Percentiles rank a stretch among this genome's conserved stretches.
phyloP scores from a whole-genome alignment of 371 early-diverging fungal species.

The Rhizopus sp. region DNA sequence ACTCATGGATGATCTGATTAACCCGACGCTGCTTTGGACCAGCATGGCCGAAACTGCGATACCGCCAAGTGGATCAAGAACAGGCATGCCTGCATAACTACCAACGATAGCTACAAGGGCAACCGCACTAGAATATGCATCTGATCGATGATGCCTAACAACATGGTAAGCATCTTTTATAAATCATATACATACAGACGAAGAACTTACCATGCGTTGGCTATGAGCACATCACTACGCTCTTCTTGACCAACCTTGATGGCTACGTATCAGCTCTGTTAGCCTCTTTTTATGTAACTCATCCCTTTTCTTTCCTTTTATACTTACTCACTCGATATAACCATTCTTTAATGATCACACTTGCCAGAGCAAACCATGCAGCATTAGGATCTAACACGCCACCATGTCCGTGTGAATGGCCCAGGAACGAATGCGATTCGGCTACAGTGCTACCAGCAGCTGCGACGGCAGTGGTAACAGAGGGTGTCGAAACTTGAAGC shows the following conservation, averaged over 20 bases:
- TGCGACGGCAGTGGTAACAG: not conserved
- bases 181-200: not conserved
- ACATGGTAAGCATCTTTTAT: not conserved
- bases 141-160: constrained; percentile 70
- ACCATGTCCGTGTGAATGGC: constrained; percentile 11
- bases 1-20: constrained; percentile 43
- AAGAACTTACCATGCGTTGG: constrained; percentile 64
- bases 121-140: constrained; percentile 64
- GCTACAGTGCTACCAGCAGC: constrained; percentile 4
- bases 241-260: constrained; percentile 63
- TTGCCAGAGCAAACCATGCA: constrained; percentile 70
- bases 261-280: constrained; percentile 28
- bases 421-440: constrained; percentile 4
- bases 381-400: constrained; percentile 67
- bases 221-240: constrained; percentile 66
- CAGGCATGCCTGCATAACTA: constrained; percentile 61
- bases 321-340: constrained; percentile 61
- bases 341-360: constrained; percentile 67
- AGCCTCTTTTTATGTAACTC: not conserved
- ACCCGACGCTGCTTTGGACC: constrained; percentile 54
- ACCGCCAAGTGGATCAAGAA: constrained; percentile 69
- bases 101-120: constrained; percentile 66
- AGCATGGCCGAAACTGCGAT: constrained; percentile 65
- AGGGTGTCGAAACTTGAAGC: not conserved
- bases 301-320: not conserved